phyloP scores from a whole-genome alignment of 2,329 filamentous ascomycete genomes.

The Exophiala viscosa region DNA sequence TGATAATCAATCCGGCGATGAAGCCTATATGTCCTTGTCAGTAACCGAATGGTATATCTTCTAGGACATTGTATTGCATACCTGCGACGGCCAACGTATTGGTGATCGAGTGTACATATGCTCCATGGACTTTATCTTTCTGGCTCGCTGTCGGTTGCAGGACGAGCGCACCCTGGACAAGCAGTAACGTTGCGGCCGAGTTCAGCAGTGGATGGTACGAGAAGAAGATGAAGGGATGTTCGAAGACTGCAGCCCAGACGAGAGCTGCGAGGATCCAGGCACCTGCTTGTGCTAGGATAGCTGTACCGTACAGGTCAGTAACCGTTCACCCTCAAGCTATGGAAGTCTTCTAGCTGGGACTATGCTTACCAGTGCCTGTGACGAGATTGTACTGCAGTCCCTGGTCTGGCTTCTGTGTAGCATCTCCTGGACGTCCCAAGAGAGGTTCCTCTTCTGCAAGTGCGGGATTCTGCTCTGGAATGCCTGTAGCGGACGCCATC shows the following conservation, averaged over 20 bases:
- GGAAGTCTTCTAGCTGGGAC: too few relatives aligned
- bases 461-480: slow-evolving; percentile 53
- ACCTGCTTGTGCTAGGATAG: slow-evolving; percentile 73
- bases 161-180: slow-evolving; percentile 75
- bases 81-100: slow-evolving; percentile 50
- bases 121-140: slow-evolving; percentile 65
- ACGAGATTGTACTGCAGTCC: slow-evolving; percentile 68
- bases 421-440: slow-evolving; percentile 68
- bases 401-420: slow-evolving; percentile 62
- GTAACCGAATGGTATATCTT: not conserved
- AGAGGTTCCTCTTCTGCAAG: slow-evolving; percentile 64
- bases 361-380: slow-evolving; percentile 56
- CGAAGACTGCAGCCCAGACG: slow-evolving; percentile 74
- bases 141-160: slow-evolving; percentile 82
- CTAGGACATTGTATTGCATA: slow-evolving; percentile 44
- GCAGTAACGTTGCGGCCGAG: slow-evolving; percentile 65
- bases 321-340: not conserved
- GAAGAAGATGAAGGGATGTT: slow-evolving; percentile 71
- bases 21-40: slow-evolving; percentile 30
- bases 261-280: slow-evolving; percentile 70
- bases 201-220: slow-evolving; percentile 72
- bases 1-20: slow-evolving; percentile 41
- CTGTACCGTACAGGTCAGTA: slow-evolving; percentile 62
- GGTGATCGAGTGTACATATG: slow-evolving; percentile 64
- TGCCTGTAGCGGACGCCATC: slow-evolving; percentile 68